A percentile compares a stretch with the other conserved stretches of the same genome.
Conservation (phyloP, 805 yeast species). For the Teunomyces aglyptinius region DNA sequence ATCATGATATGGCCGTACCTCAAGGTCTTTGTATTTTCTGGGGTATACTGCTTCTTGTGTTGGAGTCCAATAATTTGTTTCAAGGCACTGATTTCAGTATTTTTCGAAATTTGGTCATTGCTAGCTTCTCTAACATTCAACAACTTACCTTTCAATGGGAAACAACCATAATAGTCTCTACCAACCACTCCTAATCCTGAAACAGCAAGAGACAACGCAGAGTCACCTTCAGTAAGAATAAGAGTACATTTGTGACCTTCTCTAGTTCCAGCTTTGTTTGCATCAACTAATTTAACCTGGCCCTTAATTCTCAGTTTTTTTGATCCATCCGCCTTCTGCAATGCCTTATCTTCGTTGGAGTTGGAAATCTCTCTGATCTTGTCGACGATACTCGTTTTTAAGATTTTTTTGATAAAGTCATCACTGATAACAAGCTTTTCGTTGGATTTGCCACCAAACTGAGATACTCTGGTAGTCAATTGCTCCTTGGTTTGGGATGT, state of each 20-base stretch:
- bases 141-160: conserved; percentile 92
- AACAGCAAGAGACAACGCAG: conserved; percentile 89
- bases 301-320: conserved; percentile 83
- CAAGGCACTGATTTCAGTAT: conserved; percentile 91
- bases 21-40: conserved; percentile 62
- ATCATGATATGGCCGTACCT: conserved; percentile 97
- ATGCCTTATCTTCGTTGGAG: conserved; percentile 81
- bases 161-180: conserved; percentile 91
- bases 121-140: conserved; percentile 95
- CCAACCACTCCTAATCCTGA: conserved; percentile 95
- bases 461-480: conserved; percentile 80
- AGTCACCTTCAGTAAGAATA: conserved; percentile 94
- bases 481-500: conserved; percentile 98
- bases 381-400: conserved; percentile 67
- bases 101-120: conserved; percentile 90
- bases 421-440: conserved; percentile 68
- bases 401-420: conserved; percentile 65
- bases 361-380: conserved; percentile 81
- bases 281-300: conserved; percentile 88
- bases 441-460: conserved; percentile 74
- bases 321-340: conserved; percentile 86
- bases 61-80: conserved; percentile 95
- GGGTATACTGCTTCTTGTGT: conserved; percentile 75
- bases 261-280: conserved; percentile 91
- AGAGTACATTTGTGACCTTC: conserved; percentile 92